Evolutionary conservation across 1,284 basidiomycete species (phyloP), one percentile per base, ranked within the genome.

Genomic region (Papiliotrema fonsecae): DNA sequence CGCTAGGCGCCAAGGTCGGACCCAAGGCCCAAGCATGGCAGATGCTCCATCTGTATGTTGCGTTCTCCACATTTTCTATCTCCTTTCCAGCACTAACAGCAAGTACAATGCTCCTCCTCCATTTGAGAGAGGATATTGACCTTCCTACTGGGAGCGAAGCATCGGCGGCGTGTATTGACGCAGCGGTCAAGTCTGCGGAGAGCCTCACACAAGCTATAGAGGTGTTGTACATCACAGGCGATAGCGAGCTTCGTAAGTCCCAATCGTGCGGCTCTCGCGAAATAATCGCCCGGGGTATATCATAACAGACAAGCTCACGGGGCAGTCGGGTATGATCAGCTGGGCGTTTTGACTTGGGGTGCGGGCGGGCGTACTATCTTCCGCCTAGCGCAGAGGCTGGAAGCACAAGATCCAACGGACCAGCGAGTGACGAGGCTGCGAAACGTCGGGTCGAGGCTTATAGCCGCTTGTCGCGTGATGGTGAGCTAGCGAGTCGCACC

Each of bases 21-120:
- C 28, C 28, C 6, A 34, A 24, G 31, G 35, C 30, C 18, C 37
- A 41, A 32, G 45, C 45, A 5, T 47, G 45, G 45, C 27, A 28
- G 18, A 40, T 39, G 45, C 37, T 47, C 4, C 24, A 41, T 26
- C 13, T 27, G 45, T 47, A 27, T 9, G 43, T 45, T 9, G 11
- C n/a, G n/a, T n/a, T n/a, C n/a, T n/a, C n/a, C n/a, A n/a, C n/a
- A n/a, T n/a, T n/a, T n/a, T n/a, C n/a, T n/a, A 16, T 6, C 14
- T n/a, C 14, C 6, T 6, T 32, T 24, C 7, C 10, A 22, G 14
- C 11, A 10, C 9, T n/a, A 22, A 28, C 10, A 40, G n/a, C 6
- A n/a, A 47, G 45, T 22, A 47, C 45, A 18, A 40, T 47, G 37
- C 13, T 47, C 19, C 19, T 38, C 13, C 13, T 47, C 18, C 26